Conservation (phyloP, 352 stramenopile genomes). For the Peronospora belbahrii region DNA sequence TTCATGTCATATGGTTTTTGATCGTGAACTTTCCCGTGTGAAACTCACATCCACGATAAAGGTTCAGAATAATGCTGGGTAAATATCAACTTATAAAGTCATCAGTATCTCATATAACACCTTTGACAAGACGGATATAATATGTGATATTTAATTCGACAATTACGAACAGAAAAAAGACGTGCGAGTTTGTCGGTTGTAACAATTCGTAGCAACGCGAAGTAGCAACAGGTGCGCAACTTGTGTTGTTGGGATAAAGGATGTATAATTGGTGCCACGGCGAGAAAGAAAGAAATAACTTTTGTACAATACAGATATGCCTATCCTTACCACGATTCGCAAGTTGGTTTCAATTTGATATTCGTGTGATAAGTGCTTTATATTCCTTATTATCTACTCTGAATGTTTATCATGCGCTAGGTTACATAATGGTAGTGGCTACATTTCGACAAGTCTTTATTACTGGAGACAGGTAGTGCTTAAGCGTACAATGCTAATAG, state of each 20-base stretch:
- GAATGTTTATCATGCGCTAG: not conserved
- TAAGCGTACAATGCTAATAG: not conserved
- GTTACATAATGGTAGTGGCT: not conserved
- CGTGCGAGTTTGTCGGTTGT: not conserved
- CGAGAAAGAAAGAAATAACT: not conserved
- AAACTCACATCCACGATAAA: conserved; percentile 2
- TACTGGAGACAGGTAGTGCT: not conserved
- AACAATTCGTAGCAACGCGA: too few species aligned
- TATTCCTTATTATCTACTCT: not conserved
- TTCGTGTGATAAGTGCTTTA: not conserved
- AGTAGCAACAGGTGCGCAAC: not conserved
- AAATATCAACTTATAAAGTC: not conserved
- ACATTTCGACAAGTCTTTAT: not conserved
- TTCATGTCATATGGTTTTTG: conserved; percentile 9
- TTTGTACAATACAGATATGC: too few species aligned
- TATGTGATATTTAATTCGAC: conserved; percentile 18
- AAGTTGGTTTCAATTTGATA: not conserved
- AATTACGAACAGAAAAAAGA: too few species aligned
- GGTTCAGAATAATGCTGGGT: not conserved
- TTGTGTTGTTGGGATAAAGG: not conserved
- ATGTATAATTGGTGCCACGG: not conserved
- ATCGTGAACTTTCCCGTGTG: not conserved
- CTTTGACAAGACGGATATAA: conserved; percentile 11
- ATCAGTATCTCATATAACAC: not conserved
- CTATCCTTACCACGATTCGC: too few species aligned